A percentile compares a stretch with the other conserved stretches of the same genome.
phyloP scores from a whole-genome alignment of 208 protist genomes.

The Leishmania major region DNA sequence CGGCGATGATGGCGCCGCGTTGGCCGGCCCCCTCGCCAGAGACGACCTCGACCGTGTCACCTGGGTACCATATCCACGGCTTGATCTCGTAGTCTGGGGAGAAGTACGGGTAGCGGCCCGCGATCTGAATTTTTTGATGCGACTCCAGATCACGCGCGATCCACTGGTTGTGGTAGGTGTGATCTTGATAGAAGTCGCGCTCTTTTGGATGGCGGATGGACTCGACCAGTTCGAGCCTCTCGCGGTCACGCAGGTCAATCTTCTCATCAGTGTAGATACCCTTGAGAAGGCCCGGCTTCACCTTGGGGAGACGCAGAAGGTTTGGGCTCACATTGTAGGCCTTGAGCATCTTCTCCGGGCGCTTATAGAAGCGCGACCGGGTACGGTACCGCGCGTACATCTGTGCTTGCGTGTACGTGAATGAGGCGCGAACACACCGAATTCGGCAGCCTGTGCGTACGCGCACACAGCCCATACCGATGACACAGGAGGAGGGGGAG shows the following conservation, averaged over 20 bases:
- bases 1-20: slow-evolving; percentile 84
- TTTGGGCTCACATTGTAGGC: slow-evolving; percentile 80
- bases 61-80: slow-evolving; percentile 89
- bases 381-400: slow-evolving; percentile 90
- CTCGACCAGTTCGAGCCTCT: slow-evolving; percentile 82
- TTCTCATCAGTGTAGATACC: slow-evolving; percentile 77
- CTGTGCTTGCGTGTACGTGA: not conserved
- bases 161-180: slow-evolving; percentile 94
- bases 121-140: slow-evolving; percentile 65
- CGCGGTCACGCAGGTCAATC: slow-evolving; percentile 76
- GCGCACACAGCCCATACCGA: not conserved
- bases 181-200: slow-evolving; percentile 91
- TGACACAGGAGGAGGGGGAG: not conserved
- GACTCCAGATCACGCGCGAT: slow-evolving; percentile 70
- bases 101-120: slow-evolving; percentile 67
- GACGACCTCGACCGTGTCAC: slow-evolving; percentile 84
- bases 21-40: slow-evolving; percentile 74
- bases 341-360: slow-evolving; percentile 42
- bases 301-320: slow-evolving; percentile 62
- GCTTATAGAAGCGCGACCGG: slow-evolving; percentile 84
- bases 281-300: slow-evolving; percentile 67
- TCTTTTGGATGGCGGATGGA: slow-evolving; percentile 84
- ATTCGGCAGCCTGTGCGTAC: not conserved
- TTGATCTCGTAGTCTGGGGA: slow-evolving; percentile 58
- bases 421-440: not conserved